Conservation (phyloP, 2,329 filamentous ascomycete genomes). For the Tolypocladium capitatum region DNA sequence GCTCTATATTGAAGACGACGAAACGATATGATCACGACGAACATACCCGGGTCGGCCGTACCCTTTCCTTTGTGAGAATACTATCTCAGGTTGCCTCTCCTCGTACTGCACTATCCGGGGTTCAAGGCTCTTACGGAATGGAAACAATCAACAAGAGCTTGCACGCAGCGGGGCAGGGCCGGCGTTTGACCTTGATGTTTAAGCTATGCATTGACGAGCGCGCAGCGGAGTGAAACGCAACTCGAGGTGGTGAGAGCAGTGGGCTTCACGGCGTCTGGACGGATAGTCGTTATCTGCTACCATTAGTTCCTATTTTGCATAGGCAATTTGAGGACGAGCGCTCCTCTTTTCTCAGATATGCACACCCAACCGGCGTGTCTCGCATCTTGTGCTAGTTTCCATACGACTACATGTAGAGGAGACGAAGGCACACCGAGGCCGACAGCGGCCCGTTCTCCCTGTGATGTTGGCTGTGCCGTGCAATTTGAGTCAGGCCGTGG, state of each 20-base stretch:
- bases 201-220: not conserved
- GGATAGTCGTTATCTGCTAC: not conserved
- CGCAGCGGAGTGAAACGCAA: not conserved
- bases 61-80: slow-evolving; percentile 2
- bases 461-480: too few species aligned
- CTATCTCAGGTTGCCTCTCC: not conserved
- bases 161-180: not conserved
- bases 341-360: not conserved
- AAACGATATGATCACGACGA: slow-evolving; percentile 7
- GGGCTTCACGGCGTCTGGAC: not conserved
- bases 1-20: slow-evolving; percentile 2
- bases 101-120: not conserved
- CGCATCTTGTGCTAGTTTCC: too few species aligned
- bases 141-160: not conserved
- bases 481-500: too few species aligned
- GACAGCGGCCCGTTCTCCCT: too few species aligned
- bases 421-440: too few species aligned
- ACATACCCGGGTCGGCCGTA: slow-evolving; percentile 3
- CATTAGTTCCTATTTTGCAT: not conserved
- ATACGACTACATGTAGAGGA: too few species aligned
- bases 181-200: not conserved
- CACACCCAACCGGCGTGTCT: too few species aligned
- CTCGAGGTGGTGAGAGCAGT: not conserved
- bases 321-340: not conserved
- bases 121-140: not conserved